phyloP scores from a whole-genome alignment of 2,329 filamentous ascomycete species.

The Metarhizium rileyi region DNA sequence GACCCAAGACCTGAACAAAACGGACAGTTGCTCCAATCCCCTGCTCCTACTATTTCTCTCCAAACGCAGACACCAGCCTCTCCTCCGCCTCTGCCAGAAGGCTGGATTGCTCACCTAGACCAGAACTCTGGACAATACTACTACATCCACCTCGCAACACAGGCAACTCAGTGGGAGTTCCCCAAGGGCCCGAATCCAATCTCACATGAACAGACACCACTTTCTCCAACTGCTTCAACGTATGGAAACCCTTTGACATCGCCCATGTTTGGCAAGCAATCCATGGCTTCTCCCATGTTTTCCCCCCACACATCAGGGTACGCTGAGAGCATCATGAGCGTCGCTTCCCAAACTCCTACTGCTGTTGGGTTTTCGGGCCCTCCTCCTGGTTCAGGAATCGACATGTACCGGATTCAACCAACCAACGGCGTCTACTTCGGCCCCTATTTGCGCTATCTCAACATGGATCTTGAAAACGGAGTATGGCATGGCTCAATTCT shows the following conservation, averaged over 20 bases:
- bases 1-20: constrained; percentile 52
- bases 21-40: constrained; percentile 34
- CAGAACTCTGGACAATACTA: constrained; percentile 96
- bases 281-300: constrained; percentile 69
- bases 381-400: constrained; percentile 79
- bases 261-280: constrained; percentile 48
- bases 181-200: constrained; percentile 90
- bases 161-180: constrained; percentile 98
- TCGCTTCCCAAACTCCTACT: constrained; percentile 64
- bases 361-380: constrained; percentile 79
- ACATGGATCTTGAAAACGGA: constrained; percentile 91
- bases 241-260: constrained; percentile 67
- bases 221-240: constrained; percentile 72
- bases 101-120: constrained; percentile 96
- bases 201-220: constrained; percentile 67
- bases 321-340: constrained; percentile 76
- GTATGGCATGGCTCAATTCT: constrained; percentile 90
- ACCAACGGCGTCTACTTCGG: constrained; percentile 98
- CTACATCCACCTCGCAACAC: constrained; percentile 91
- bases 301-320: constrained; percentile 76
- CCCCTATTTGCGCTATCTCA: constrained; percentile 88
- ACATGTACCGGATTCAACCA: constrained; percentile 86
- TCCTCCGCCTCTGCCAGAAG: constrained; percentile 87
- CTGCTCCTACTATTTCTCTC: constrained; percentile 31
- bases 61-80: constrained; percentile 56